Base-by-base conservation (phyloP, 805 yeast genomes). In the Komagataella kurtzmanii region DNA sequence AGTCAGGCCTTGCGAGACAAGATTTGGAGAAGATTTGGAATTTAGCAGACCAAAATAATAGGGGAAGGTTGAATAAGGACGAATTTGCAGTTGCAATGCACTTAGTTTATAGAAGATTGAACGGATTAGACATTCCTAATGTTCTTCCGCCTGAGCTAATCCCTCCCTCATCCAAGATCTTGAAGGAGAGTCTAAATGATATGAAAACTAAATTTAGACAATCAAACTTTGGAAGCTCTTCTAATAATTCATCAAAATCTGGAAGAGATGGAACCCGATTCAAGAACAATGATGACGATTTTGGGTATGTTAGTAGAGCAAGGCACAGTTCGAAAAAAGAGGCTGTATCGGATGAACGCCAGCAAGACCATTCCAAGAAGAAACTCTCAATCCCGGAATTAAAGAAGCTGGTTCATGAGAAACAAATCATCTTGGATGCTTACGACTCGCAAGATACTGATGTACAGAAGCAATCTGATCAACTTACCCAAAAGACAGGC, bases 61-160 rank as follows among this genome's bases (percentile, higher is more conserved):
- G 84, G 52, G 97, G 97, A 3, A 81, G 79, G 62, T 78, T 91
- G 57, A 86, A 87, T 64, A 81, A 80, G 60, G 97, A 91, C 64
- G 96, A 88, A 65, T 93, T 91, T 70, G 85, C 96, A 0, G 89
- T 93, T 43, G 97, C 98, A 36, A 93, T 91, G 98, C 97, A 95
- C 73, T 73, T 91, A 54, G 91, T 91, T 47, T 91, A 93, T 68
- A 79, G 97, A 65, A 78, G 91, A 55, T 71, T 91, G 62, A 90
- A 89, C 61, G 97, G 97, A 2, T 80, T 79, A 56, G 88, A 85
- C n/a, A 68, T 93, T 50, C 99, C 99, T 21, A 63, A 73, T 49
- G 72, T 81, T 51, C 74, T 91, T 51, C 98, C 98, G 2, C 88
- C 95, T 2, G 95, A 89, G 61, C 76, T 91, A 56, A 71, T 89